Conservation (phyloP, 192 early-diverging fungal species). For the Backusella mclennaniae region DNA sequence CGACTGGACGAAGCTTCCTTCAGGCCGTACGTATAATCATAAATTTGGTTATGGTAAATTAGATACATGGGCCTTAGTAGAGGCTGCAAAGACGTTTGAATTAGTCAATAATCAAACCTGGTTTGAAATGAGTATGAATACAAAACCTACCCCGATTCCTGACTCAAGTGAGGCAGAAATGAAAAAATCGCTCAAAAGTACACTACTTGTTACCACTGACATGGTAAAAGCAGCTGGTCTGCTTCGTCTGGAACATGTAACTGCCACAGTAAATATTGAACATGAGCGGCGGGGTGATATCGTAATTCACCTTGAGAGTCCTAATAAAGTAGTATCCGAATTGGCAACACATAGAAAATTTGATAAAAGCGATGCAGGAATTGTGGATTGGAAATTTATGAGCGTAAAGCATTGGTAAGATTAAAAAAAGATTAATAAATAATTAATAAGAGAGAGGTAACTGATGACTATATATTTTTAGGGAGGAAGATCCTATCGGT, state of each 20-base stretch:
- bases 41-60: constrained; percentile 90
- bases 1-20: constrained; percentile 68
- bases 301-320: constrained; percentile 69
- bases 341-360: constrained; percentile 59
- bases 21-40: constrained; percentile 78
- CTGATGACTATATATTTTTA: not conserved
- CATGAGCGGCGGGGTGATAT: constrained; percentile 81
- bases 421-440: not conserved
- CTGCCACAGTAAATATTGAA: constrained; percentile 75
- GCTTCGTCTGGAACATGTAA: constrained; percentile 77
- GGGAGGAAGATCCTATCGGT: constrained; percentile 78
- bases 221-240: constrained; percentile 56
- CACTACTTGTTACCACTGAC: constrained; percentile 43
- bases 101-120: constrained; percentile 64
- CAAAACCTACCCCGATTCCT: constrained; percentile 57
- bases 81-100: constrained; percentile 63
- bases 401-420: constrained; percentile 85
- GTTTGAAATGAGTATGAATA: constrained; percentile 41
- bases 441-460: not conserved
- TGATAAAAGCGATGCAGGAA: constrained; percentile 67
- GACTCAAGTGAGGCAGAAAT: constrained; percentile 33
- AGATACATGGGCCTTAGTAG: constrained; percentile 75
- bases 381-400: constrained; percentile 88
- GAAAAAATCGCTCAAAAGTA: constrained; percentile 39
- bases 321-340: constrained; percentile 63